These are phyloP conservation scores for Sphaerulina populicola DNA, from an alignment of 2,329 filamentous ascomycete genomes.

Conservation along the genomic window DNA sequence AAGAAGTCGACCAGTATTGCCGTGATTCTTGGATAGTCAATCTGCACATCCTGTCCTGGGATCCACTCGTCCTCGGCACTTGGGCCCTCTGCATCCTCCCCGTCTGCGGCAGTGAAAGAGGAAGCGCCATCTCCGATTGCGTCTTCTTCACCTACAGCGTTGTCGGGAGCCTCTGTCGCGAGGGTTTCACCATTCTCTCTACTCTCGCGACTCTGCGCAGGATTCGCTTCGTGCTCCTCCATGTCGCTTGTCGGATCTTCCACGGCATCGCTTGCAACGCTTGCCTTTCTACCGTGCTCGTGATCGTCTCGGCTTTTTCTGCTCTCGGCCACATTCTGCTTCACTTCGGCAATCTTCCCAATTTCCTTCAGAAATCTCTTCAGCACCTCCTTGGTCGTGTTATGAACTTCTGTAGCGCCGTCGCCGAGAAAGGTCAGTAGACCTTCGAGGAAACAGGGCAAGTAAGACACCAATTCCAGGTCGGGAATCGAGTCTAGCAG, in stretches of 20 bases:
- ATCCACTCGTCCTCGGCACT: conserved; percentile 83
- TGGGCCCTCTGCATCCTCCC: conserved; percentile 35
- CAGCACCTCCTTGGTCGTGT: conserved; percentile 77
- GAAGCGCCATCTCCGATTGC: conserved; percentile 50
- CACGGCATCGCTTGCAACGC: conserved; percentile 19
- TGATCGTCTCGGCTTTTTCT: conserved; percentile 54
- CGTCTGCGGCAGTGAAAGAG: conserved; percentile 47
- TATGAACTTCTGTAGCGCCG: conserved; percentile 86
- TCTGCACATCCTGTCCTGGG: conserved; percentile 90
- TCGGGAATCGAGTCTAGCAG: conserved; percentile 94
- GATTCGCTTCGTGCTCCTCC: conserved; percentile 16
- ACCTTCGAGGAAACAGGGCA: conserved; percentile 85
- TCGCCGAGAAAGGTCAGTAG: conserved; percentile 88
- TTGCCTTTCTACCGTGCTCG: conserved; percentile 21
- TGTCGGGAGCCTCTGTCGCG: conserved; percentile 6
- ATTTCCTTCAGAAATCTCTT: conserved; percentile 91
- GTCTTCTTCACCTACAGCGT: conserved; percentile 16
- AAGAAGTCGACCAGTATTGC: conserved; percentile 86
- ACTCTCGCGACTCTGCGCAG: conserved; percentile 17
- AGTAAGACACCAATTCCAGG: conserved; percentile 81
- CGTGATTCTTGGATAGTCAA: conserved; percentile 84
- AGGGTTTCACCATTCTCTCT: conserved; percentile 17
- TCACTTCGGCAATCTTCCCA: conserved; percentile 84
- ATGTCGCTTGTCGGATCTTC: conserved; percentile 7
- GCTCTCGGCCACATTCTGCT: conserved; percentile 84